Conservation (phyloP, 148 eudicot species). For the Arbutus unedo region DNA sequence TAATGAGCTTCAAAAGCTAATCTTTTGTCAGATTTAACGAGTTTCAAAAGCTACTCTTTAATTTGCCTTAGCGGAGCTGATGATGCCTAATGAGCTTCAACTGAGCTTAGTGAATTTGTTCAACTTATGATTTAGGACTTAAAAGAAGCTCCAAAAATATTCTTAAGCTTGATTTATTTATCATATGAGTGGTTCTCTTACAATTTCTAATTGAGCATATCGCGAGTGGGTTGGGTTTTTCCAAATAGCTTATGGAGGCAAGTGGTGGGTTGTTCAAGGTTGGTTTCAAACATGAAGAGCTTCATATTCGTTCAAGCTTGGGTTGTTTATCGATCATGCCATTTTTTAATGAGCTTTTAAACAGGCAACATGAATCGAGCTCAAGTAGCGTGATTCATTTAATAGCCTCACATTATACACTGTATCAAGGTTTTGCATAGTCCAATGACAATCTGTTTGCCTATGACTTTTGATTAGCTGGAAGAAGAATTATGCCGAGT, state of each 20-base stretch:
- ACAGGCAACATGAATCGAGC: background rate
- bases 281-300: too few relatives aligned
- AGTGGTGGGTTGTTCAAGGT: too few relatives aligned
- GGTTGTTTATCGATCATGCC: background rate
- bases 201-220: background rate
- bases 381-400: background rate
- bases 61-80: too few relatives aligned
- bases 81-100: too few relatives aligned
- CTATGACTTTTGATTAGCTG: conserved; percentile 36
- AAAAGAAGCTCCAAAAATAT: too few relatives aligned
- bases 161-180: background rate
- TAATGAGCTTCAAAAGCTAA: too few relatives aligned
- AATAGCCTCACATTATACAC: background rate
- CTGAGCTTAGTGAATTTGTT: too few relatives aligned
- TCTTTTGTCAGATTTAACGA: too few relatives aligned
- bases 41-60: too few relatives aligned
- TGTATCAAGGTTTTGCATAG: background rate
- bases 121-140: too few relatives aligned
- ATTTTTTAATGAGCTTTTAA: background rate
- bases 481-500: conserved; percentile 75
- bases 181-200: background rate
- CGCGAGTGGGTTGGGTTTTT: background rate
- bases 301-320: background rate
- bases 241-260: too few relatives aligned
- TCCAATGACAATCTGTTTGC: background rate